Conservation (phyloP, 2,329 filamentous ascomycete genomes). For the Neofusicoccum parvum region DNA sequence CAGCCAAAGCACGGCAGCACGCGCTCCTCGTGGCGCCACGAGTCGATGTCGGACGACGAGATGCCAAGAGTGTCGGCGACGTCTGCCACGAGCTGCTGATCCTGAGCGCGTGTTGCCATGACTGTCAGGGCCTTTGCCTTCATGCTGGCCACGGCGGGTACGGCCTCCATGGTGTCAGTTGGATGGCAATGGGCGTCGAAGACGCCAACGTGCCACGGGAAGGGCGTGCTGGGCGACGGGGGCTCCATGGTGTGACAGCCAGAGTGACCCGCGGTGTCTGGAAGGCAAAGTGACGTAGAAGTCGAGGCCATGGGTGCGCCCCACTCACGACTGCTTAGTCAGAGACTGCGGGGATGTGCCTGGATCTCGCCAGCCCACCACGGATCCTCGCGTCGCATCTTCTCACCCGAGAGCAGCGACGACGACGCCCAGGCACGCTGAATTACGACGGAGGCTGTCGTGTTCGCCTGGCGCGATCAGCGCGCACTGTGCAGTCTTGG, state of each 20-base stretch:
- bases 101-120: conserved; percentile 76
- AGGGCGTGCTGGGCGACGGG: conserved; percentile 29
- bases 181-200: conserved; percentile 85
- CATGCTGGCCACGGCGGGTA: conserved; percentile 65
- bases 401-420: too few relatives aligned
- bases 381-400: too few relatives aligned
- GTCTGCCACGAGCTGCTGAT: conserved; percentile 71
- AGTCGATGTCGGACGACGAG: conserved; percentile 28
- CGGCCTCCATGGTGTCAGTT: conserved; percentile 71
- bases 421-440: too few relatives aligned
- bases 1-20: conserved; percentile 78
- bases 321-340: too few relatives aligned
- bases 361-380: too few relatives aligned
- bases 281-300: not conserved
- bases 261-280: not conserved
- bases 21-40: conserved; percentile 41
- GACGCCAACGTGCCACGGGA: conserved; percentile 71
- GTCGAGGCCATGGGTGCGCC: too few relatives aligned
- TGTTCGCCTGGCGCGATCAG: too few relatives aligned
- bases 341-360: too few relatives aligned
- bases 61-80: conserved; percentile 61
- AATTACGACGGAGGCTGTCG: too few relatives aligned
- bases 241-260: not conserved
- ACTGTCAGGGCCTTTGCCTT: conserved; percentile 66
- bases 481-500: too few relatives aligned